Conservation (phyloP, 2,329 filamentous ascomycete species). For the Bipolaris zeicola region DNA sequence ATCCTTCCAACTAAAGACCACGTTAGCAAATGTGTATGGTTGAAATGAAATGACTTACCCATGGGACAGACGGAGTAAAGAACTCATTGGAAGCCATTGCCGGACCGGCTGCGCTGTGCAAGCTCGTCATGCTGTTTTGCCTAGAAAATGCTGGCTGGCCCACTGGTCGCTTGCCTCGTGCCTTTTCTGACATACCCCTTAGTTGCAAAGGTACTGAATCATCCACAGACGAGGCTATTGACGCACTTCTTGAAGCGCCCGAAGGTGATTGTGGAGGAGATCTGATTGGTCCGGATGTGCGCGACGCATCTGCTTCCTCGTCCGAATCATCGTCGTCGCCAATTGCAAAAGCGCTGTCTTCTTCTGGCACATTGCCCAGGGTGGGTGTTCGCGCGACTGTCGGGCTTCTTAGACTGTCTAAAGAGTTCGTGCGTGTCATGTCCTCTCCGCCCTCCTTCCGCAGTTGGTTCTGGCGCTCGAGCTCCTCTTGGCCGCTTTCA, state of each 20-base stretch:
- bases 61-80: slow-evolving; percentile 80
- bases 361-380: slow-evolving; percentile 73
- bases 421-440: slow-evolving; percentile 61
- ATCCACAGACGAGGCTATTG: slow-evolving; percentile 70
- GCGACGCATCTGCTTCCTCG: slow-evolving; percentile 63
- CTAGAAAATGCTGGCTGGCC: slow-evolving; percentile 81
- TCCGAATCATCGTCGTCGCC: slow-evolving; percentile 78
- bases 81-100: slow-evolving; percentile 62
- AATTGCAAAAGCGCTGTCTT: slow-evolving; percentile 84
- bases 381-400: slow-evolving; percentile 61
- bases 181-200: slow-evolving; percentile 95
- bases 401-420: slow-evolving; percentile 71
- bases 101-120: slow-evolving; percentile 68
- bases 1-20: slow-evolving; percentile 73
- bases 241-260: slow-evolving; percentile 64
- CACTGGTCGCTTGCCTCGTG: slow-evolving; percentile 91
- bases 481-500: slow-evolving; percentile 89
- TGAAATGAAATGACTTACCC: slow-evolving; percentile 56
- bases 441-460: slow-evolving; percentile 63
- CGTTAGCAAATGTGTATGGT: slow-evolving; percentile 26
- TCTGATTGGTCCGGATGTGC: slow-evolving; percentile 45
- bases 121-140: slow-evolving; percentile 85
- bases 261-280: slow-evolving; percentile 40
- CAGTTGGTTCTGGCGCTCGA: slow-evolving; percentile 76
- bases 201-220: slow-evolving; percentile 83